Evolutionary conservation across 805 yeast genomes (phyloP), one percentile per base, ranked within the genome.

Genomic region (Pichia sporocuriosa): DNA sequence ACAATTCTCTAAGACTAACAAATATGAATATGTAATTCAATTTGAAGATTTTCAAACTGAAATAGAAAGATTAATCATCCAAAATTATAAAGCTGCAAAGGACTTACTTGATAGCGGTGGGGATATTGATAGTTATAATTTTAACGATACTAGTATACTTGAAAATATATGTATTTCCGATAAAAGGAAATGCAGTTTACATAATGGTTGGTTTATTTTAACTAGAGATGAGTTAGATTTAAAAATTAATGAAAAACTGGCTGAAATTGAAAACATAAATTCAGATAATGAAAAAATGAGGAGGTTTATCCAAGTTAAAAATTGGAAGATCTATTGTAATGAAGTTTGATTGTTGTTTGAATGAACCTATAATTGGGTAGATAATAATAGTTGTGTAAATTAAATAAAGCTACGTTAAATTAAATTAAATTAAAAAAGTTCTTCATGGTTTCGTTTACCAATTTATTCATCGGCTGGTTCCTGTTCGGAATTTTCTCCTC

Each of bases 131-230:
- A 30, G 19, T n/a, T 43, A 43, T 39, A 25, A 35, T 15, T 34
- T 35, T 7, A 30, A 38, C 16, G 15, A 21, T 7, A 40, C 31
- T 6, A 42, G 46, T 4, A n/a, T 38, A 2, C 43, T 52, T 40
- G 49, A 54, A 44, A 45, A 44, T 8, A 37, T 73, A 1, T 80
- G 86, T 50, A 53, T 77, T 6, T 56, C 63, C 9, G 84, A 79
- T 37, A 72, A 71, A 45, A 66, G 70, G 40, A 78, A 75, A 49
- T 80, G 87, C 54, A 54, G 54, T 3, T 69, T 72, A 35, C 87
- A 80, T 48, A 43, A 54, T 20, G 54, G 58, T 1, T 63, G 67
- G 67, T 54, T 49, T 40, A 44, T 51, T 12, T 62, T 67, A 29
- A 45, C 58, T 13, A 48, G 48, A 36, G 65, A 61, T 35, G 67